Conservation (phyloP, 2,329 filamentous ascomycete species). For the Fusarium pilosicola region DNA sequence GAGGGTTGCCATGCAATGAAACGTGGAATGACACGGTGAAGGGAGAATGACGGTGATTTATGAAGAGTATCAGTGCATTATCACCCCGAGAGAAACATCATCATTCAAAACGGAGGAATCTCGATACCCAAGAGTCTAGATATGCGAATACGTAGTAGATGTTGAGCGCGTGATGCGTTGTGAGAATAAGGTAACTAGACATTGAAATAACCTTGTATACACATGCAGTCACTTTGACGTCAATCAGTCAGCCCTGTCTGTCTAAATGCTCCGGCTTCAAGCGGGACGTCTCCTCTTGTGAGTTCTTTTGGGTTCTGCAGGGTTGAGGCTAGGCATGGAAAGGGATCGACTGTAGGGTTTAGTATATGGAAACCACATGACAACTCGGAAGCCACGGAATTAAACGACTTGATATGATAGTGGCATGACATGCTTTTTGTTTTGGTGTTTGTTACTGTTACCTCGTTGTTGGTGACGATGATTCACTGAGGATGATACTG, state of each 20-base stretch:
- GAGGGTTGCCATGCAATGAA: constrained; percentile 21
- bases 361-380: constrained; percentile 22
- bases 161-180: background rate
- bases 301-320: background rate
- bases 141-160: background rate
- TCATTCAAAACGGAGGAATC: background rate
- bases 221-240: constrained; percentile 40
- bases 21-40: constrained; percentile 25
- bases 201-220: constrained; percentile 9
- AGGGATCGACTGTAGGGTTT: constrained; percentile 29
- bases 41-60: constrained; percentile 14
- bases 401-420: background rate
- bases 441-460: background rate
- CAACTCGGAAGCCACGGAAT: constrained; percentile 22
- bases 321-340: background rate
- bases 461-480: background rate
- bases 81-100: background rate
- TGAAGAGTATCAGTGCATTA: background rate
- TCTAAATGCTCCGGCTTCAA: constrained; percentile 1
- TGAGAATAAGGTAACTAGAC: background rate
- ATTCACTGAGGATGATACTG: background rate
- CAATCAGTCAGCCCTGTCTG: constrained; percentile 8
- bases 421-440: constrained; percentile 20
- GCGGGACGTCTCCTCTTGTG: background rate
- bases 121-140: background rate